Conservation (phyloP, 768 basidiomycete genomes). For the Boletus speciosus region DNA sequence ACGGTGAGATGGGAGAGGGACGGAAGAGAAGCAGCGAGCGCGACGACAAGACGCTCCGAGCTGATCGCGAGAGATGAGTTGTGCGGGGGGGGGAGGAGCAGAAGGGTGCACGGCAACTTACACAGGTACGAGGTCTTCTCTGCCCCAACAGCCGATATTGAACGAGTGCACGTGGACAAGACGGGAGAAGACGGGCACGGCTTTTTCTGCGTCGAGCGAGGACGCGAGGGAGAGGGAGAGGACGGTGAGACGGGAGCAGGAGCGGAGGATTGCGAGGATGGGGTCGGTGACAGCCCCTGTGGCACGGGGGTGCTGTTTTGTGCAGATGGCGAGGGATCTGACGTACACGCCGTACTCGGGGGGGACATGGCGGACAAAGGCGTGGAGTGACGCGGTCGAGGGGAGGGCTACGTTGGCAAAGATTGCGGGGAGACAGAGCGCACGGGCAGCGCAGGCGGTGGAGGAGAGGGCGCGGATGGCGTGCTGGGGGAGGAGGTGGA, state of each 20-base stretch:
- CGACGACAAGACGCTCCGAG: slow-evolving; percentile 62
- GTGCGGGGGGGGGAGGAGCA: neutral
- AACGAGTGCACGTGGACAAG: slow-evolving; percentile 18
- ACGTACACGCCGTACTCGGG: slow-evolving; percentile 49
- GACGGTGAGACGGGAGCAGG: slow-evolving; percentile 42
- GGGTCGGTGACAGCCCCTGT: slow-evolving; percentile 38
- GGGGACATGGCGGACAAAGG: slow-evolving; percentile 59
- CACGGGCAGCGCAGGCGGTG: slow-evolving; percentile 49
- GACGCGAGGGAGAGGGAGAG: slow-evolving; percentile 29
- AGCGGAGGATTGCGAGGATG: slow-evolving; percentile 47
- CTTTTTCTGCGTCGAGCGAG: slow-evolving; percentile 15
- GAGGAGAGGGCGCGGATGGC: slow-evolving; percentile 48
- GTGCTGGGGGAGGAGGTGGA: slow-evolving; percentile 43
- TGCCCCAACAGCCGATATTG: slow-evolving; percentile 25
- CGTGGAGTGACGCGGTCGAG: slow-evolving; percentile 41
- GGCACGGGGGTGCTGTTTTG: slow-evolving; percentile 33
- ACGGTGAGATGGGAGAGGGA: slow-evolving; percentile 54
- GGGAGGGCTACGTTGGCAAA: slow-evolving; percentile 58
- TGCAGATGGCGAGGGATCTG: slow-evolving; percentile 45
- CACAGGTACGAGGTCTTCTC: slow-evolving; percentile 36
- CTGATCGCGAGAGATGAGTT: slow-evolving; percentile 12
- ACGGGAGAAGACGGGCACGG: slow-evolving; percentile 23
- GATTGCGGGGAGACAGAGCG: slow-evolving; percentile 51
- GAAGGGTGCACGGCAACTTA: slow-evolving; percentile 19
- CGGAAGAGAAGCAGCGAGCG: slow-evolving; percentile 59